A percentile compares a stretch with the other conserved stretches of the same genome.
Evolutionary conservation across 352 stramenopile species (phyloP).

Genomic region (Phytopythium delawarense): DNA sequence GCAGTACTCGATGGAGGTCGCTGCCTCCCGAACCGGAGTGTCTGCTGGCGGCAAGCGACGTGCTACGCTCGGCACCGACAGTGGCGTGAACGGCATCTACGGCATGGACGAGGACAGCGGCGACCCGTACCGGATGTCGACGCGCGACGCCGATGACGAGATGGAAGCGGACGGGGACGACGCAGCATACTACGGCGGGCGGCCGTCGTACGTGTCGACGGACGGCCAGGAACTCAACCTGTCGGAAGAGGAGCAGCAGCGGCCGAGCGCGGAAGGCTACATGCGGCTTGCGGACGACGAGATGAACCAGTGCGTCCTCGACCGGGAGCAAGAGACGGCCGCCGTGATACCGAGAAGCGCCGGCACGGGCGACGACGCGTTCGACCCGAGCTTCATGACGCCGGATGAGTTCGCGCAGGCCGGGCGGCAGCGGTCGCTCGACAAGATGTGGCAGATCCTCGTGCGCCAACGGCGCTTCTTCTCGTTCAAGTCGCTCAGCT

Average conservation of each 20-base stretch:
- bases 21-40: constrained; percentile 7
- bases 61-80: background rate
- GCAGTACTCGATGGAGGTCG: constrained; percentile 41
- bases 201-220: constrained; percentile 74
- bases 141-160: constrained; percentile 10
- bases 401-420: constrained; percentile 1
- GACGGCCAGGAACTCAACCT: constrained; percentile 39
- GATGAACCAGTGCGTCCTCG: constrained; percentile 4
- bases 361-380: background rate
- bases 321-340: background rate
- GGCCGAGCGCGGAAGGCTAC: constrained; percentile 64
- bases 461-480: constrained; percentile 55
- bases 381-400: constrained; percentile 2
- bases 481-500: constrained; percentile 48
- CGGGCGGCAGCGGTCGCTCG: constrained; percentile 12
- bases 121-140: background rate
- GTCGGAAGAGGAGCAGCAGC: constrained; percentile 30
- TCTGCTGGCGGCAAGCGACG: background rate
- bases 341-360: background rate
- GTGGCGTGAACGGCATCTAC: background rate
- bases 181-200: constrained; percentile 18
- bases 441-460: constrained; percentile 56
- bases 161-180: constrained; percentile 9
- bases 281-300: constrained; percentile 63
- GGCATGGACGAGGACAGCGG: constrained; percentile 3